Evolutionary conservation across 441 rosid genomes (phyloP).

Genomic region (Pelargonium myrrhifolium): DNA sequence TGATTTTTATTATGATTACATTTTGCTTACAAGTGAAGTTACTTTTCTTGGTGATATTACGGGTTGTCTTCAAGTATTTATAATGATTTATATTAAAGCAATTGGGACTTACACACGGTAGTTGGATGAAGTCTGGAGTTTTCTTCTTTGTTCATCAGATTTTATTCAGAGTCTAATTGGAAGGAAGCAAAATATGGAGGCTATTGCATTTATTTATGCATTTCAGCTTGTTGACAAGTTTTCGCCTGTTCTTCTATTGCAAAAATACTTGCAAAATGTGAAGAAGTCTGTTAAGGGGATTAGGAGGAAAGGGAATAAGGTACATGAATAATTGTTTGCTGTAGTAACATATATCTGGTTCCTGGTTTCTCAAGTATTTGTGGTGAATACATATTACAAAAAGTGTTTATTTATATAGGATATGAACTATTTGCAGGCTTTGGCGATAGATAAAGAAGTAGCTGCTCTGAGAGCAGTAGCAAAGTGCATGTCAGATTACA

Average conservation of each 20-base stretch:
- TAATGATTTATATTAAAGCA: too few relatives aligned
- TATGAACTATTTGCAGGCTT: conserved; percentile 23
- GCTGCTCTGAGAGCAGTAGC: conserved; percentile 22
- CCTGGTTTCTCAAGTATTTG: neutral
- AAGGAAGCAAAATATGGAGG: conserved; percentile 18
- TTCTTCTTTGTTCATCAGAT: conserved; percentile 12
- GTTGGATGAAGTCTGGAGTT: neutral
- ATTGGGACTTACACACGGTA: neutral
- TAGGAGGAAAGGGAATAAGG: neutral
- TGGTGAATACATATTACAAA: neutral
- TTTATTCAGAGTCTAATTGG: conserved; percentile 14
- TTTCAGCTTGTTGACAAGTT: conserved; percentile 17
- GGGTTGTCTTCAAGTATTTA: neutral
- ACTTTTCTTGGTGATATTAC: neutral
- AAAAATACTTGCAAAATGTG: neutral
- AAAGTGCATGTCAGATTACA: conserved; percentile 29
- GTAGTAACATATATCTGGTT: neutral
- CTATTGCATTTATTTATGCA: conserved; percentile 24
- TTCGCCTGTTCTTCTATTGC: conserved; percentile 9
- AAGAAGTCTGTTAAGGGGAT: neutral
- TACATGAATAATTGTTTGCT: conserved; percentile 10
- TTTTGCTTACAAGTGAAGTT: neutral
- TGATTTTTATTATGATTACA: too few relatives aligned
- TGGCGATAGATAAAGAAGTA: conserved; percentile 20
- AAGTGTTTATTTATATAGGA: neutral